These are phyloP conservation scores for Arabidopsis hybrid DNA, from an alignment of 441 rosid genomes.

Conservation along the genomic window DNA sequence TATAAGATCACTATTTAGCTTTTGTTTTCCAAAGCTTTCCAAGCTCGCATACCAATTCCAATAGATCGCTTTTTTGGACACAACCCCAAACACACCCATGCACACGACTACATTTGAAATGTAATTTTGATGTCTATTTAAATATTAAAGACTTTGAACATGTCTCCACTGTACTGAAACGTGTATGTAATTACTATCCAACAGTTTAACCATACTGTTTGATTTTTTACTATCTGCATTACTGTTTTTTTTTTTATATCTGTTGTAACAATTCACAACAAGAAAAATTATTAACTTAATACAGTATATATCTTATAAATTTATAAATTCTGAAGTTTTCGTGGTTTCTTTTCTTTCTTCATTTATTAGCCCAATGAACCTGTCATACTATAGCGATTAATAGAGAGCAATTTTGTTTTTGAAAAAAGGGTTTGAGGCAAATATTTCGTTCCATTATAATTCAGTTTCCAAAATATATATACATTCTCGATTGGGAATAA, in stretches of 20 bases:
- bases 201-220: conserved; percentile 24
- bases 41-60: conserved; percentile 29
- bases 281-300: background rate
- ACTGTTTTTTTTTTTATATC: background rate
- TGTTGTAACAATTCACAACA: background rate
- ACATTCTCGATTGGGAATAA: background rate
- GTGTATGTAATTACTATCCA: background rate
- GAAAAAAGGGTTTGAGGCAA: background rate
- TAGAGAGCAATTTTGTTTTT: no score
- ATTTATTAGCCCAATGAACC: background rate
- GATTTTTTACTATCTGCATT: conserved; percentile 12
- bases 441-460: background rate
- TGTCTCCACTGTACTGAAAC: conserved; percentile 6
- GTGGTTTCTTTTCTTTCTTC: background rate
- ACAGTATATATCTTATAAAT: no score
- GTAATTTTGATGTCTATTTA: conserved; percentile 1
- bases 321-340: background rate
- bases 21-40: conserved; percentile 24
- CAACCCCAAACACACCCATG: conserved; percentile 7
- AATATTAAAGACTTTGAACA: background rate
- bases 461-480: conserved; percentile 8
- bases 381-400: no score
- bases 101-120: conserved; percentile 21
- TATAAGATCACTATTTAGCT: conserved; percentile 5
- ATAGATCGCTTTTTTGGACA: background rate